A percentile compares a stretch with the other conserved stretches of the same genome.
Conservation (phyloP, 202 grass and related monocot species). For the Brachypodium distachyon region DNA sequence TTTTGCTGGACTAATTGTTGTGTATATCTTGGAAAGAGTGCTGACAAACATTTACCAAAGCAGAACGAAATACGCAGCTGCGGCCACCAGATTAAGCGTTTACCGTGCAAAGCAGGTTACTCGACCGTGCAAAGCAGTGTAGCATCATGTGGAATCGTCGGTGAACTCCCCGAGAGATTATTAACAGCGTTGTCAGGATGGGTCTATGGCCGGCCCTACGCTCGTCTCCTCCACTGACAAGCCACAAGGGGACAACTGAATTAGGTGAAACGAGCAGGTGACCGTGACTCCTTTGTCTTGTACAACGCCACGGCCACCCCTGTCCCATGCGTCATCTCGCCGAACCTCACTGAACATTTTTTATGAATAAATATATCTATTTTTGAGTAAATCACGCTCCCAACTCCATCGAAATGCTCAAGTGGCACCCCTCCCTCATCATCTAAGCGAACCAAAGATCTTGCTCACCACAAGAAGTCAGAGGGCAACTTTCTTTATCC, state of each 20-base stretch:
- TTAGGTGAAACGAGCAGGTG: constrained; percentile 10
- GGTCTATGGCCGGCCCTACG: not conserved
- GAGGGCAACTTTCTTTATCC: not conserved
- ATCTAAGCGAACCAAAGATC: constrained; percentile 5
- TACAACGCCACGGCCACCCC: not conserved
- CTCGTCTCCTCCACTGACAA: constrained; percentile 1
- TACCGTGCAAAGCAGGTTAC: too few species aligned
- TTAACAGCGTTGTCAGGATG: not conserved
- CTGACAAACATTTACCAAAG: not conserved
- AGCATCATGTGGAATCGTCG: not conserved
- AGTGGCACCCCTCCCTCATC: not conserved
- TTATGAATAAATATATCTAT: too few species aligned
- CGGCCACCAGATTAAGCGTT: too few species aligned
- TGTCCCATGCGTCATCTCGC: not conserved
- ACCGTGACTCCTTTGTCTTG: not conserved
- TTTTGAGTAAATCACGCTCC: constrained; percentile 26
- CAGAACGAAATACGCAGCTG: too few species aligned
- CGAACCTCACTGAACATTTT: too few species aligned
- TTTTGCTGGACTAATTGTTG: not conserved
- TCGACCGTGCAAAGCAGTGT: not conserved
- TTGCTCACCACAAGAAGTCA: constrained; percentile 28
- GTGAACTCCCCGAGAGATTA: too few species aligned
- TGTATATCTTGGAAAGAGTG: not conserved
- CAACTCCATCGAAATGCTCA: not conserved
- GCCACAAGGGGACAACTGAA: constrained; percentile 14